Percentiles rank a stretch among this genome's conserved stretches.
phyloP scores from a whole-genome alignment of 2,329 filamentous ascomycete species.

The Aspergillus brunneoviolaceus region DNA sequence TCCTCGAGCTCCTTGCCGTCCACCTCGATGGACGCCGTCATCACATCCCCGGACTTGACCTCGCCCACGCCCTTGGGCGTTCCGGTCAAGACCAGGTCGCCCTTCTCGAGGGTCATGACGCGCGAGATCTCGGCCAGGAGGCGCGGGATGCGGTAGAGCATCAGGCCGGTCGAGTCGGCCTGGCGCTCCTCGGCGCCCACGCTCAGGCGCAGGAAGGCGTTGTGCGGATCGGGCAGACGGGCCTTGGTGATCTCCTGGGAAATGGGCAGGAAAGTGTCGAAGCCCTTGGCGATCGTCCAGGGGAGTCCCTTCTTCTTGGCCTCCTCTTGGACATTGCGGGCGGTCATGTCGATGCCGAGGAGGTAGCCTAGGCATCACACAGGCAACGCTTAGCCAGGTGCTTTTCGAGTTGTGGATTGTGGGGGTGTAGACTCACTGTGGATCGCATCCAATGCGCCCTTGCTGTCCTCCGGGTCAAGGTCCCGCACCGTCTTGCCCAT shows the following conservation, averaged over 20 bases:
- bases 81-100: conserved; percentile 92
- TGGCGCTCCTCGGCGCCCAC: conserved; percentile 80
- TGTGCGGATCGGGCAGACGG: conserved; percentile 80
- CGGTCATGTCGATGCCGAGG: conserved; percentile 95
- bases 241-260: conserved; percentile 77
- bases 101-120: conserved; percentile 90
- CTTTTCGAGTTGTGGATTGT: neutral
- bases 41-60: conserved; percentile 80
- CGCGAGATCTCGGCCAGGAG: conserved; percentile 87
- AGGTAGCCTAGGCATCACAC: conserved; percentile 65
- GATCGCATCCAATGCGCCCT: conserved; percentile 78
- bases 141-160: conserved; percentile 88
- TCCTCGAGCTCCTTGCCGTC: conserved; percentile 80
- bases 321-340: conserved; percentile 90
- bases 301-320: conserved; percentile 96
- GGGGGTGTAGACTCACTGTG: conserved; percentile 55
- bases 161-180: conserved; percentile 84
- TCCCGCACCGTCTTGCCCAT: conserved; percentile 80
- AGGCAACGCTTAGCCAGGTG: neutral
- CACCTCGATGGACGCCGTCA: conserved; percentile 79
- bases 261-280: conserved; percentile 94
- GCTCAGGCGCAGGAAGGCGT: conserved; percentile 79
- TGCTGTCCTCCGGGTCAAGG: conserved; percentile 69
- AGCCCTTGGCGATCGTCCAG: conserved; percentile 95
- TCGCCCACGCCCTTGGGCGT: conserved; percentile 94